Evolutionary conservation across 805 yeast genomes (phyloP), one percentile per base, ranked within the genome.

Genomic region (Monosporozyma solicola): DNA sequence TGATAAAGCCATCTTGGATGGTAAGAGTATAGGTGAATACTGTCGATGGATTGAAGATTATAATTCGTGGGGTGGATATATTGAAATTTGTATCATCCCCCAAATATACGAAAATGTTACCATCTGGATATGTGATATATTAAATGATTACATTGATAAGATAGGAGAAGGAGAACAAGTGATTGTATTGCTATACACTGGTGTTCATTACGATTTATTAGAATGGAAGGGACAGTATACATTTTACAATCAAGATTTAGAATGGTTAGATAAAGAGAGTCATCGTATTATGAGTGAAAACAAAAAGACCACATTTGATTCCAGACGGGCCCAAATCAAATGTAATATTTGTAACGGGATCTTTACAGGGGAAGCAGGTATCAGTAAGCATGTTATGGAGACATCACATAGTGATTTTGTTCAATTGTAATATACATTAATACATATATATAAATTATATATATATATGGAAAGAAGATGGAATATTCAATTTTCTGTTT

Each of bases 1-100:
- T 48, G 83, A 76, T 49, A 13, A 15, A 41, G 84, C 80, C 0
- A 76, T 84, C 3, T 68, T 86, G 48, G 90, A 87, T 2, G 61
- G 59, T 24, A 72, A 72, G 54, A 67, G 76, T 0, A 65, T 70
- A 1, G 61, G 62, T 0, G 76, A 78, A 9, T 86, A 86, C 61
- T 67, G 77, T 35, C 56, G 67, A 6, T 86, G 94, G 92, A 86
- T 86, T 24, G 57, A 63, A 47, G 69, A 75, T 53, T 75, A 75
- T 20, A 80, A 75, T 37, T 76, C 85, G 16, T 86, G 94, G 95
- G 95, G 95, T 32, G 95, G 95, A 6, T 92, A 88, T 2, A 85
- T 86, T 48, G 95, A 86, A 62, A 67, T 85, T 47, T 80, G 82
- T 8, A 83, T 86, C 6, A 63, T 86, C 31, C 74, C 87, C 1